Percentiles rank a stretch among this genome's conserved stretches.
Evolutionary conservation across 169 alveolate genomes (phyloP).

Genomic region (Miamiensis avidus): DNA sequence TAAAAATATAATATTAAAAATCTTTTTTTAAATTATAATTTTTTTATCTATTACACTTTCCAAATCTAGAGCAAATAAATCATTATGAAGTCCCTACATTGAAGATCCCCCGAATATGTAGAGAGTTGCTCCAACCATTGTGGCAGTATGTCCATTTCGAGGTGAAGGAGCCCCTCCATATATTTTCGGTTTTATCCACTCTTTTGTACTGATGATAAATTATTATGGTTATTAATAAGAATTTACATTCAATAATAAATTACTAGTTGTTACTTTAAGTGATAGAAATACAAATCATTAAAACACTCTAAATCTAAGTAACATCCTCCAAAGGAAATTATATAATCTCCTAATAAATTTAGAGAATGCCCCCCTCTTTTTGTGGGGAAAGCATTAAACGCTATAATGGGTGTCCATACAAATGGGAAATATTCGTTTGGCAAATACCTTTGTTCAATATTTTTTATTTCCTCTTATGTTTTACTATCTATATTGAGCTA

Average conservation of each 20-base stretch:
- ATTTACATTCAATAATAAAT: no score
- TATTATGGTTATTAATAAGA: no score
- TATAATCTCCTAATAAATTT: constrained; percentile 34
- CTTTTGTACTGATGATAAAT: constrained; percentile 17
- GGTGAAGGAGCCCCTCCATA: constrained; percentile 48
- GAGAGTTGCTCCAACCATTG: constrained; percentile 29
- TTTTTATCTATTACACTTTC: background rate
- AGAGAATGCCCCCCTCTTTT: constrained; percentile 48
- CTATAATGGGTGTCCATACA: constrained; percentile 37
- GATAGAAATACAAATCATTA: constrained; percentile 36
- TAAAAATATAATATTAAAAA: background rate
- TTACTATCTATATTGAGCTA: background rate
- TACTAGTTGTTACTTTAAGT: constrained; percentile 15
- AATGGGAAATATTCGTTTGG: background rate
- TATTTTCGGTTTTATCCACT: constrained; percentile 24
- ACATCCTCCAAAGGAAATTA: constrained; percentile 52
- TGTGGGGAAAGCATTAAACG: constrained; percentile 31
- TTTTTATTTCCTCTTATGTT: background rate
- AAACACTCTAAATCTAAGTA: constrained; percentile 37
- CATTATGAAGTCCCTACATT: constrained; percentile 19
- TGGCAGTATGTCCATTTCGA: constrained; percentile 41
- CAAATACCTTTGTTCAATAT: background rate
- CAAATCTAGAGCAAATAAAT: constrained; percentile 28
- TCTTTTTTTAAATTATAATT: background rate
- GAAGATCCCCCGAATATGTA: constrained; percentile 38